These are phyloP conservation scores for Fagus crenata DNA, from an alignment of 306 rosid genomes.

Conservation along the genomic window DNA sequence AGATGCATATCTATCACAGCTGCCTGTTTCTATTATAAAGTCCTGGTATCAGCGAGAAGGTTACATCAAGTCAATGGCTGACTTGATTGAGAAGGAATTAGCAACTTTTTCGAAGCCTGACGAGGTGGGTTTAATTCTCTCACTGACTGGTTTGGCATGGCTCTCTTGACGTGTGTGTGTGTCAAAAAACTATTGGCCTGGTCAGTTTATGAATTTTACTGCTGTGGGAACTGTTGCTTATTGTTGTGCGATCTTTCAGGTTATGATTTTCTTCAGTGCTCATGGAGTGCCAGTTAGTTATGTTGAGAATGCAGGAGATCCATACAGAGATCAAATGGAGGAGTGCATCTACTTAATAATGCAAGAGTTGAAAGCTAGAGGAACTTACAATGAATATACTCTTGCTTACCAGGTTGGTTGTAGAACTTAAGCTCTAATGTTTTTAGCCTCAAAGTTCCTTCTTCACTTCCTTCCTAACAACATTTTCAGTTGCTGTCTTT, in stretches of 20 bases:
- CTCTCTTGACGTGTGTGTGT: conserved; percentile 14
- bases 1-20: conserved; percentile 63
- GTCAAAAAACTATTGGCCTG: not conserved
- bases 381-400: conserved; percentile 73
- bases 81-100: conserved; percentile 82
- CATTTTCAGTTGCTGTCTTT: not conserved
- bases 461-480: not conserved
- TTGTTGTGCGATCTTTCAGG: conserved; percentile 43
- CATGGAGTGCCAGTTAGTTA: conserved; percentile 98
- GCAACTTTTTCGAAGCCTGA: conserved; percentile 59
- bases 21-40: conserved; percentile 90
- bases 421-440: conserved; percentile 4
- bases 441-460: not conserved
- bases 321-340: conserved; percentile 97
- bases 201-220: conserved; percentile 17
- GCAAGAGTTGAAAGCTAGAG: conserved; percentile 94
- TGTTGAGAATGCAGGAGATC: conserved; percentile 94
- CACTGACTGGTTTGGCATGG: conserved; percentile 14
- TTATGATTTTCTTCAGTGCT: conserved; percentile 93
- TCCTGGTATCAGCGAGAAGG: conserved; percentile 97
- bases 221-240: conserved; percentile 14
- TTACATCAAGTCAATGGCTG: conserved; percentile 88
- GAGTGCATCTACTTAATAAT: conserved; percentile 86
- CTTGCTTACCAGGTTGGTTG: conserved; percentile 91
- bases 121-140: conserved; percentile 56